Conservation (phyloP, 2,329 filamentous ascomycete species). For the Fusarium piperis region DNA sequence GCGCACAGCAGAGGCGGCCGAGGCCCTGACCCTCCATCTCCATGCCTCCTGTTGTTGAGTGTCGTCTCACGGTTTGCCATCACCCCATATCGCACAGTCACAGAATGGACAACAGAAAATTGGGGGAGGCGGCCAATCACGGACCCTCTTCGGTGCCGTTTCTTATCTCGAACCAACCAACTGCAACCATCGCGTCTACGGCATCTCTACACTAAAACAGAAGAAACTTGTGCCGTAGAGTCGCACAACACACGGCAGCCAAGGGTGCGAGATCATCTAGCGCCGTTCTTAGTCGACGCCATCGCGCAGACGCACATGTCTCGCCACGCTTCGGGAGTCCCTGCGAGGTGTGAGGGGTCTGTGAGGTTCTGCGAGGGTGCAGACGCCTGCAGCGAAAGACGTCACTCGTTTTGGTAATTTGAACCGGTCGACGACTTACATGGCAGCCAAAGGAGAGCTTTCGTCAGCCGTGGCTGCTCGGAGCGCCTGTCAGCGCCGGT, state of each 20-base stretch:
- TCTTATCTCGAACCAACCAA: slow-evolving; percentile 58
- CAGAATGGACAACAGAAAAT: slow-evolving; percentile 56
- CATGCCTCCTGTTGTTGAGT: slow-evolving; percentile 1
- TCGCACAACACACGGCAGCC: slow-evolving; percentile 29
- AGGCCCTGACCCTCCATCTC: slow-evolving; percentile 15
- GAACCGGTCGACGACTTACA: slow-evolving; percentile 26
- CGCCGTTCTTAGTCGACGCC: slow-evolving; percentile 33
- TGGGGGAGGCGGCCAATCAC: slow-evolving; percentile 51
- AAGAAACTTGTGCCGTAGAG: slow-evolving; percentile 41
- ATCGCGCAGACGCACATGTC: slow-evolving; percentile 40
- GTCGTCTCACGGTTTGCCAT: slow-evolving; percentile 26
- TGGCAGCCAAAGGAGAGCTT: slow-evolving; percentile 14
- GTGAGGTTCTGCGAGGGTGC: slow-evolving; percentile 31
- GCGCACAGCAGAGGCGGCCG: slow-evolving; percentile 26
- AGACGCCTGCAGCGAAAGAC: slow-evolving; percentile 35
- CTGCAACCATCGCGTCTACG: slow-evolving; percentile 21
- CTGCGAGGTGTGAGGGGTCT: slow-evolving; percentile 30
- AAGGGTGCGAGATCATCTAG: slow-evolving; percentile 38
- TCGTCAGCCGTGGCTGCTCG: not conserved
- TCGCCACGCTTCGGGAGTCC: slow-evolving; percentile 42
- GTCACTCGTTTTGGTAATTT: slow-evolving; percentile 41
- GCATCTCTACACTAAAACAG: slow-evolving; percentile 35
- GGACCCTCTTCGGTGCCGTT: slow-evolving; percentile 23
- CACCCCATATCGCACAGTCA: slow-evolving; percentile 45
- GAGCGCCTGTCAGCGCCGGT: not conserved